These are phyloP conservation scores for Candida silvicultrix DNA, from an alignment of 805 yeast species.

Conservation along the genomic window DNA sequence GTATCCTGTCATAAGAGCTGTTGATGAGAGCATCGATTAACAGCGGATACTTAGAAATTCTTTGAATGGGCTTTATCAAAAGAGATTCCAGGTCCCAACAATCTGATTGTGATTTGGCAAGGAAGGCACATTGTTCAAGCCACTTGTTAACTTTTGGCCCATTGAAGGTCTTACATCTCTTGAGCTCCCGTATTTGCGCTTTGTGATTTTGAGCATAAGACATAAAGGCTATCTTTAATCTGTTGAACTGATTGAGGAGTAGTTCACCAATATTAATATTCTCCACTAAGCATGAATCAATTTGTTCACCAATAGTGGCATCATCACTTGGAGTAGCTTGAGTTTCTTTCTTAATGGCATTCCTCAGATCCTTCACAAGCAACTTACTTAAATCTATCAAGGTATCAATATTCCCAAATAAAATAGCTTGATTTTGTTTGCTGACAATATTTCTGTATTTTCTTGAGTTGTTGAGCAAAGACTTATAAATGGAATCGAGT, in stretches of 20 bases:
- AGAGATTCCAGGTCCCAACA: constrained; percentile 24
- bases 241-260: constrained; percentile 24
- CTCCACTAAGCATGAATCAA: constrained; percentile 6
- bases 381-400: constrained; percentile 30
- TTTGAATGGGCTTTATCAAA: constrained; percentile 25
- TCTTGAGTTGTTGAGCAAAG: constrained; percentile 23
- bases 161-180: constrained; percentile 9
- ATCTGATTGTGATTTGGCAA: constrained; percentile 18
- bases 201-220: constrained; percentile 26
- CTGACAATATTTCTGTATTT: constrained; percentile 26
- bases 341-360: neutral
- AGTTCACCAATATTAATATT: constrained; percentile 23
- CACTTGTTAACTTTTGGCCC: constrained; percentile 24
- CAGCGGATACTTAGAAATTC: constrained; percentile 20
- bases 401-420: constrained; percentile 39
- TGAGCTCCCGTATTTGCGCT: constrained; percentile 23
- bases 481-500: constrained; percentile 26
- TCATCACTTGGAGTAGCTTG: constrained; percentile 1
- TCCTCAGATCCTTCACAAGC: constrained; percentile 18
- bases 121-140: constrained; percentile 27
- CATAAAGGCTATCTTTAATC: constrained; percentile 27
- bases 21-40: constrained; percentile 13
- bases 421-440: constrained; percentile 27
- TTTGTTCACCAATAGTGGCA: constrained; percentile 5
- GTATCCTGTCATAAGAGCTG: constrained; percentile 6